Base-by-base conservation (phyloP, 2,329 filamentous ascomycete species). In the Lachnellula willkommii region DNA sequence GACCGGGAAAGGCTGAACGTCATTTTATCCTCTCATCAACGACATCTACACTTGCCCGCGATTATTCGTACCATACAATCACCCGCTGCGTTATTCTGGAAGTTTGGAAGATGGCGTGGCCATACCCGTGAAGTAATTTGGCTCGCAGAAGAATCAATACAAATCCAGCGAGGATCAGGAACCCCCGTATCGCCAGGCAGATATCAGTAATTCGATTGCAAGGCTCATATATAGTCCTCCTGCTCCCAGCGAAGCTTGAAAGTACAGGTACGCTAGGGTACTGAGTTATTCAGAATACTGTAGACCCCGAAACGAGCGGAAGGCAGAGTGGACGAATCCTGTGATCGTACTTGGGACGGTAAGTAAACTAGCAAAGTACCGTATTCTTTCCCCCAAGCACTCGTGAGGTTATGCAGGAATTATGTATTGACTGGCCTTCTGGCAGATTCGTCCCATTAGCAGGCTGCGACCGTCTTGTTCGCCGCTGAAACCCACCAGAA, bases 41-140 rank as follows among this genome's bases (percentile, higher is more conserved):
- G 1, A 15, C 15, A 47, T 22, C 24, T 24, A 47, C 24, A 5
- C n/a, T 24, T 22, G 3, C n/a, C 45, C 3, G 12, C 11, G 5
- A 15, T 26, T n/a, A 1, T 32, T 17, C 15, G 5, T 22, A 47
- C 45, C 7, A 22, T 2, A 28, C 45, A 32, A 28, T 14, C 20
- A 47, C 22, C 26, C 12, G 6, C 5, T 26, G 14, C 14, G 15
- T 47, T 32, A 14, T 24, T 6, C n/a, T 32, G 24, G 22, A 20
- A 46, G 8, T 37, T 12, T 14, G 9, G 36, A 50, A 50, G n/a
- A 69, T 69, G 66, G 65, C 60, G 49, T 69, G 66, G 66, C 66
- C 66, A 24, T 69, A 69, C 54, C 66, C 66, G 52, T 69, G 66
- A 69, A 55, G 24, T 20, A 36, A 17, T 52, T 43, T 36, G 26